A percentile compares a stretch with the other conserved stretches of the same genome.
Conservation (phyloP, 495 filamentous ascomycete species). For the Lophiostoma macrostomum region DNA sequence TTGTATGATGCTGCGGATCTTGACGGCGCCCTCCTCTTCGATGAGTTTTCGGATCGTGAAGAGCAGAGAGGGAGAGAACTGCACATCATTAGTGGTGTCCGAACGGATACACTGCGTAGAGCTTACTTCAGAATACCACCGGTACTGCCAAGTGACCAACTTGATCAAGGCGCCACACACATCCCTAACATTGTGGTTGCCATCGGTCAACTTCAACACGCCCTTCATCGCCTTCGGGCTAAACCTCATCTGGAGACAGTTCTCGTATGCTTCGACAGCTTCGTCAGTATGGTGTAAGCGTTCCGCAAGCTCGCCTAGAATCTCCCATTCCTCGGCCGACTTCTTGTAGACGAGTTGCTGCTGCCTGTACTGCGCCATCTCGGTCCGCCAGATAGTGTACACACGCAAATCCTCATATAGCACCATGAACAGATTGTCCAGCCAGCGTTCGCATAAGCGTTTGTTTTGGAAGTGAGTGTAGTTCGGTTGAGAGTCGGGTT, state of each 20-base stretch:
- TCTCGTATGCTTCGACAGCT: conserved; percentile 85
- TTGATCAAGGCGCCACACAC: conserved; percentile 78
- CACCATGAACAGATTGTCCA: conserved; percentile 99
- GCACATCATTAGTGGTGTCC: too few relatives aligned
- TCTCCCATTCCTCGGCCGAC: conserved; percentile 95
- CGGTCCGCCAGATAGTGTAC: conserved; percentile 98
- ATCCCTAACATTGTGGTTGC: conserved; percentile 66
- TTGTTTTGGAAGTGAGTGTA: conserved; percentile 87
- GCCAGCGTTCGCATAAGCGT: conserved; percentile 93
- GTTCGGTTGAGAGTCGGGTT: conserved; percentile 49
- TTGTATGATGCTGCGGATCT: conserved; percentile 94
- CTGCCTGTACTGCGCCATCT: conserved; percentile 87
- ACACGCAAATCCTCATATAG: conserved; percentile 96
- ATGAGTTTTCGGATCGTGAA: conserved; percentile 85
- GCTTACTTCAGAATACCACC: conserved; percentile 91
- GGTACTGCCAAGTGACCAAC: conserved; percentile 94
- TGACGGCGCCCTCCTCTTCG: conserved; percentile 95
- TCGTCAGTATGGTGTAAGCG: conserved; percentile 87
- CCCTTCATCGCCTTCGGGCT: conserved; percentile 86
- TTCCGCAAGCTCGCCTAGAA: conserved; percentile 88
- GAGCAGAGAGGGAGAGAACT: conserved; percentile 91
- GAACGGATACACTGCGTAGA: neutral
- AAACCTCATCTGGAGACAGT: conserved; percentile 77
- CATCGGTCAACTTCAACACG: conserved; percentile 72
- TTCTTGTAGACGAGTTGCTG: conserved; percentile 93